Evolutionary conservation across 495 filamentous ascomycete genomes (phyloP).

Genomic region (Lophiostoma macrostomum): DNA sequence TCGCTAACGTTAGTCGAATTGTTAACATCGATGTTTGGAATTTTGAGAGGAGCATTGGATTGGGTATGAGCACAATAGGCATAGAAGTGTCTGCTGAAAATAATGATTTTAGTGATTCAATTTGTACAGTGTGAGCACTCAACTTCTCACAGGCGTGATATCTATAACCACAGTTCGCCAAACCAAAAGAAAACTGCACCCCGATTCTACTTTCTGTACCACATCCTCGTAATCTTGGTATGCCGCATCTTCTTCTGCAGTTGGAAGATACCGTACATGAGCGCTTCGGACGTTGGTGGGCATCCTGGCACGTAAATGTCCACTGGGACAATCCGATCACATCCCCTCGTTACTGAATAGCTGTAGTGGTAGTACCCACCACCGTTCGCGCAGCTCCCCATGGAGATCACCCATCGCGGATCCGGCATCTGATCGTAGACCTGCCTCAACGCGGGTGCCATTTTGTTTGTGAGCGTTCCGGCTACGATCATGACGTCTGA

Average conservation of each 20-base stretch:
- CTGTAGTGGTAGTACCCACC: constrained; percentile 94
- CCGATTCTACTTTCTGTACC: constrained; percentile 61
- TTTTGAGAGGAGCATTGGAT: no score
- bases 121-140: no score
- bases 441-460: constrained; percentile 90
- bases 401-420: constrained; percentile 85
- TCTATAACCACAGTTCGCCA: no score
- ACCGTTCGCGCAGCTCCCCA: constrained; percentile 90
- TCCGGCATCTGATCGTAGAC: constrained; percentile 99
- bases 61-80: no score
- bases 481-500: constrained; percentile 98
- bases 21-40: no score
- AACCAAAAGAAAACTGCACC: constrained; percentile 2
- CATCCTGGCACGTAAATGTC: constrained; percentile 93
- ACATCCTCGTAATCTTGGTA: constrained; percentile 69
- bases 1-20: no score
- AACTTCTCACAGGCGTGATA: no score
- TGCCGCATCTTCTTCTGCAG: constrained; percentile 79
- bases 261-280: constrained; percentile 86
- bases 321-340: constrained; percentile 86
- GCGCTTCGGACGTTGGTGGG: constrained; percentile 81
- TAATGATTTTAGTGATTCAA: no score
- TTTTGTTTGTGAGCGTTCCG: constrained; percentile 95
- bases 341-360: constrained; percentile 82
- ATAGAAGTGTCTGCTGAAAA: no score